Conservation (phyloP, 1,284 basidiomycete genomes). For the Volvariella surrecta region DNA sequence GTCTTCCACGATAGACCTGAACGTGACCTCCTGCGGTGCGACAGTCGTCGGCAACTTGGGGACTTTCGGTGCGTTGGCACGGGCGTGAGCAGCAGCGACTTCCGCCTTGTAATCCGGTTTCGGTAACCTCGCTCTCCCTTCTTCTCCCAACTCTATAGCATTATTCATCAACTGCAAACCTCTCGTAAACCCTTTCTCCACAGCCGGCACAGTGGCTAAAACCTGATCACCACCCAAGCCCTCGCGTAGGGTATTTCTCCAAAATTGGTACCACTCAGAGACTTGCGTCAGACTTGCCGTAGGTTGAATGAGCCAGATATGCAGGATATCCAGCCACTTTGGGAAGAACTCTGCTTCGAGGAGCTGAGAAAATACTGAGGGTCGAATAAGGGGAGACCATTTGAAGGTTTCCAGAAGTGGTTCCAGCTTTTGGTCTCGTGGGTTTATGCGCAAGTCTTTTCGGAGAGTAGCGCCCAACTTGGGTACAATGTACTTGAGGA, state of each 20-base stretch:
- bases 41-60: conserved; percentile 28
- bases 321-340: conserved; percentile 90
- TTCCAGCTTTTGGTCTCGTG: conserved; percentile 81
- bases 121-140: conserved; percentile 57
- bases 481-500: conserved; percentile 87
- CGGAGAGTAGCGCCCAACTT: conserved; percentile 78
- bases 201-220: conserved; percentile 53
- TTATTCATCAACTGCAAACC: conserved; percentile 90
- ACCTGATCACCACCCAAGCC: conserved; percentile 13
- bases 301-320: conserved; percentile 85
- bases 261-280: conserved; percentile 85
- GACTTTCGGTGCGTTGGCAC: conserved; percentile 16
- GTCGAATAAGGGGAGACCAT: conserved; percentile 71
- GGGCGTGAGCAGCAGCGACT: conserved; percentile 21
- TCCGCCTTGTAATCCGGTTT: conserved; percentile 54
- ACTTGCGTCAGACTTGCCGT: conserved; percentile 84
- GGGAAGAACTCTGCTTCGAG: conserved; percentile 92
- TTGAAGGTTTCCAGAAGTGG: conserved; percentile 71
- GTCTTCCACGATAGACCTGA: conserved; percentile 87
- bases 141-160: conserved; percentile 75
- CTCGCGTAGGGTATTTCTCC: conserved; percentile 78
- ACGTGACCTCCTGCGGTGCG: conserved; percentile 74
- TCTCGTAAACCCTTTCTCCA: conserved; percentile 74
- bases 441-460: conserved; percentile 82
- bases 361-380: conserved; percentile 72